Base-by-base conservation (phyloP, 2,329 filamentous ascomycete species). In the Pochonia chlamydosporia region DNA sequence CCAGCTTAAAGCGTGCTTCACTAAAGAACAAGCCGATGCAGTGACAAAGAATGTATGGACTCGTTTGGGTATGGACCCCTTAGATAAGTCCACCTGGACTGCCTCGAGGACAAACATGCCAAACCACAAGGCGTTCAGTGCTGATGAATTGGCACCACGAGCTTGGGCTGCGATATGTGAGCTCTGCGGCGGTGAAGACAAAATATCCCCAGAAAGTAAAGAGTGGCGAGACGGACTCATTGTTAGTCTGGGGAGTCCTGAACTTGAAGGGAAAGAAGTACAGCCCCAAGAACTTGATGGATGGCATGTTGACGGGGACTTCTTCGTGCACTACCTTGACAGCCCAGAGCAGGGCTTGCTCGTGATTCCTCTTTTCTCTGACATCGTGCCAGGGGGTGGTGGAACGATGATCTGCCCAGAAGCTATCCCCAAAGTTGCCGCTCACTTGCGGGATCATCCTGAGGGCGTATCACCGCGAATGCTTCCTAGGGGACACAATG, bases 291-390 rank as follows among this genome's bases (percentile, higher is more conserved):
- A 79, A 1, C 65, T 85, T 20, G 57, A 69, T 7, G 70, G 70
- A 20, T 87, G 84, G 83, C 84, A 87, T 61, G 80, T 84, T 16
- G 83, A 87, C 62, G 83, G 84, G 5, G 83, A 87, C 54, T 87
- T 85, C 62, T 87, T 87, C 60, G 73, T 84, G 5, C 84, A 87
- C 66, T 88, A 82, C 54, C 75, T 88, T 30, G 84, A 87, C 59
- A 83, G 78, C 18, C 79, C 79, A 0, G 84, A 88, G 65, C 84
- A 88, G 61, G 84, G 72, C 0, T 64, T 87, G 13, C 70, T 87
- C 1, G 81, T 87, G 11, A 85, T 85, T 35, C 83, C 84, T 2
- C 62, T 87, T 5, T 87, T 83, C 66, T 81, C 73, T 1, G 82
- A 87, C 57, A 78, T 87, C 44, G 64, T 68, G 8, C 63, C 76